These are phyloP conservation scores for Chlorella sp. DNA, from an alignment of 139 green algal genomes.

Conservation along the genomic window DNA sequence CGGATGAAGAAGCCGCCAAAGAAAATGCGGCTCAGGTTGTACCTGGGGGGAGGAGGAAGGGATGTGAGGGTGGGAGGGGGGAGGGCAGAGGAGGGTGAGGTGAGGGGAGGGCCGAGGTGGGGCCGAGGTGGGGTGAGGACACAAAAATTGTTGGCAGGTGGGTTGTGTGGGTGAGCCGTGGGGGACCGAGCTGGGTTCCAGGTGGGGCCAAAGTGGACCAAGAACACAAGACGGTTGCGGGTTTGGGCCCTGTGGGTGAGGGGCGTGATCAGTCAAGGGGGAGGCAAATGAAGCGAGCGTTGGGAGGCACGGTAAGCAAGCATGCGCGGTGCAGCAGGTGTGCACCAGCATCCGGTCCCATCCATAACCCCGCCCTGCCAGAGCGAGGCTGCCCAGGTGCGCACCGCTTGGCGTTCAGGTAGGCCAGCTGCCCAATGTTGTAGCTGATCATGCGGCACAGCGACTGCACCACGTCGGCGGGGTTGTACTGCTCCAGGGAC, in stretches of 20 bases:
- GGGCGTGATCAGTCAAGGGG: not conserved
- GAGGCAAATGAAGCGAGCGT: not conserved
- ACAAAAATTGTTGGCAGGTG: no score
- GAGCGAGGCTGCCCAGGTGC: not conserved
- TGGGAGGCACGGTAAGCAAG: no score
- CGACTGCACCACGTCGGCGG: conserved; percentile 91
- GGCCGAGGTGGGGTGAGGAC: not conserved
- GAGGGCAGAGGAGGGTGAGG: not conserved
- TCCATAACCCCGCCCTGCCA: not conserved
- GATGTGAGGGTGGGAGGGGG: not conserved
- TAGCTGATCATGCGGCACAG: conserved; percentile 98
- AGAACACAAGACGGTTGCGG: no score
- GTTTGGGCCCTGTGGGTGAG: no score
- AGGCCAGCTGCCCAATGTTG: conserved; percentile 94
- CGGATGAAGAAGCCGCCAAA: conserved; percentile 99
- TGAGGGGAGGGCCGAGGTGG: not conserved
- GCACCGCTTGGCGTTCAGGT: conserved; percentile 85
- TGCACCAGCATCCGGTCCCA: no score
- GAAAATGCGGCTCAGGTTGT: conserved; percentile 92
- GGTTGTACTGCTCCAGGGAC: conserved; percentile 83
- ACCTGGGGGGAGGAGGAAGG: conserved; percentile 33
- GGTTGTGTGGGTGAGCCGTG: no score
- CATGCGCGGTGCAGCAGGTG: no score
- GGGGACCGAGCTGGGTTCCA: no score
- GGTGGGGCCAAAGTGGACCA: no score